Evolutionary conservation across 202 grass and related monocot species (phyloP).

Genomic region (Digitaria exilis): DNA sequence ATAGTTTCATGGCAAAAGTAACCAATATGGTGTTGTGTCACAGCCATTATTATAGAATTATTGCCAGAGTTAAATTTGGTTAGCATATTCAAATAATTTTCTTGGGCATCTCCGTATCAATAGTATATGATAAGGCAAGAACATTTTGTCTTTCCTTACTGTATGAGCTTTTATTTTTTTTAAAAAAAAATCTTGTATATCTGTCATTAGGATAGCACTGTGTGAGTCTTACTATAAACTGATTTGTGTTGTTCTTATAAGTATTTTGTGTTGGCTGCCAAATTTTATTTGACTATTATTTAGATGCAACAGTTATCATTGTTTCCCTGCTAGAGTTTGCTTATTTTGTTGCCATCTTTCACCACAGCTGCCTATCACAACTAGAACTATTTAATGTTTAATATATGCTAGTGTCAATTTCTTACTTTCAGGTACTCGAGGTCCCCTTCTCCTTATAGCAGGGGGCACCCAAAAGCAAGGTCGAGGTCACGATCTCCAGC

Average conservation of each 20-base stretch:
- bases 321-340: too few species aligned
- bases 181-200: background rate
- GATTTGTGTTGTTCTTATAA: background rate
- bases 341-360: background rate
- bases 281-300: background rate
- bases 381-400: background rate
- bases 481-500: constrained; percentile 62
- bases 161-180: background rate
- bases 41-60: background rate
- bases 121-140: background rate
- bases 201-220: background rate
- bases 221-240: background rate
- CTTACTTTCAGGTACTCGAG: constrained; percentile 52
- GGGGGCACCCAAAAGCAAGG: constrained; percentile 50
- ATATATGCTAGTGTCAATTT: background rate
- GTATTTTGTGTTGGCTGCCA: background rate
- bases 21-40: background rate
- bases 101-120: background rate
- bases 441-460: constrained; percentile 69
- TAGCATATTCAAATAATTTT: background rate
- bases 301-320: background rate
- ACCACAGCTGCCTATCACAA: background rate
- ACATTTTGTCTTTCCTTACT: background rate
- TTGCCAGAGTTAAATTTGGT: background rate
- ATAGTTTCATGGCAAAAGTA: background rate